phyloP scores from a whole-genome alignment of 257 asterid genomes.

The Parsonsia alboflavescens region DNA sequence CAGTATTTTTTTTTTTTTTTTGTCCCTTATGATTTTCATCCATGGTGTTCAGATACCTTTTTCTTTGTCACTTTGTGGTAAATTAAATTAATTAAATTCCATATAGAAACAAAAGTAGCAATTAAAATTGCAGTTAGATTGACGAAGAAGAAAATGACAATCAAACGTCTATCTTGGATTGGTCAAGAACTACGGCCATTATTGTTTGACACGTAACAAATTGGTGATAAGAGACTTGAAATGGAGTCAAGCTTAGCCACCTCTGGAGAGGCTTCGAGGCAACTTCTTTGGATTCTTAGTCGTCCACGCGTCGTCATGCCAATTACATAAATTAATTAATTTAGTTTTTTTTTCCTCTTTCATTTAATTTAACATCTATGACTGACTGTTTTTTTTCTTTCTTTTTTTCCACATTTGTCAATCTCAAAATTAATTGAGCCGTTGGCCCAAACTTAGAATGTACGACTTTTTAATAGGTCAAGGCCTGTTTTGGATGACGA shows the following conservation, averaged over 20 bases:
- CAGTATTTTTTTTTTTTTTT: neutral
- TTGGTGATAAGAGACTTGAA: constrained; percentile 25
- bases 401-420: neutral
- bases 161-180: constrained; percentile 9
- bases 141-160: constrained; percentile 13
- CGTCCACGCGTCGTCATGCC: neutral
- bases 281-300: constrained; percentile 28
- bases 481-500: no score
- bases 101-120: neutral
- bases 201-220: constrained; percentile 46
- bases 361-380: neutral
- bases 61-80: no score
- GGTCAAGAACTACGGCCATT: constrained; percentile 59
- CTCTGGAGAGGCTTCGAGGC: constrained; percentile 25
- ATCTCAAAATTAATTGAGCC: neutral
- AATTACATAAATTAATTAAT: neutral
- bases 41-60: neutral
- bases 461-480: no score
- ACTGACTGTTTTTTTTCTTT: neutral
- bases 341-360: neutral
- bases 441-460: no score
- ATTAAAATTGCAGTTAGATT: neutral
- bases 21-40: neutral
- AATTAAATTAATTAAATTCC: no score
- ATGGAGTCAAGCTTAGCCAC: constrained; percentile 2